Conservation (phyloP, 2,329 filamentous ascomycete genomes). For the Colletotrichum cordylinicola region DNA sequence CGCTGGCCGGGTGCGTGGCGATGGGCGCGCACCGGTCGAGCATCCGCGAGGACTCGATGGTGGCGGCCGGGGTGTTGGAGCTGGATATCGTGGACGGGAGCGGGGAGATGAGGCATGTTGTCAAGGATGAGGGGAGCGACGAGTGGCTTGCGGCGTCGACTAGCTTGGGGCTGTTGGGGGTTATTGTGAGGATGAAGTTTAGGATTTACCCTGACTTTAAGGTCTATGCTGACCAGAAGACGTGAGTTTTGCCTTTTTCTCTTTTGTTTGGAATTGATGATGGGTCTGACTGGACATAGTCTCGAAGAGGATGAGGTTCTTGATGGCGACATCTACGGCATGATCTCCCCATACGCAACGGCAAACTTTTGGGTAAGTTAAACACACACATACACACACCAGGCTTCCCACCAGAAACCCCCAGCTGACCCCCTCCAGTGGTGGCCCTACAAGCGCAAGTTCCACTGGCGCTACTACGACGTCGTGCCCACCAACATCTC, state of each 20-base stretch:
- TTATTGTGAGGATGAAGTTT: slow-evolving; percentile 54
- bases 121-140: slow-evolving; percentile 46
- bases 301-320: slow-evolving; percentile 53
- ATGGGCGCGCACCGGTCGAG: slow-evolving; percentile 58
- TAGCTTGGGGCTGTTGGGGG: slow-evolving; percentile 52
- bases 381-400: too few relatives aligned
- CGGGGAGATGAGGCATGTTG: slow-evolving; percentile 47
- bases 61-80: slow-evolving; percentile 52
- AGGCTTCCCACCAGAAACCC: too few relatives aligned
- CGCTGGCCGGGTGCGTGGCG: slow-evolving; percentile 53
- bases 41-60: slow-evolving; percentile 53
- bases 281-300: slow-evolving; percentile 27
- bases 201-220: slow-evolving; percentile 57
- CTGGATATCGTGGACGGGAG: slow-evolving; percentile 55
- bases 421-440: slow-evolving; percentile 37
- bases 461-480: slow-evolving; percentile 60
- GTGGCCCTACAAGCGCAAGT: slow-evolving; percentile 57
- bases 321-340: slow-evolving; percentile 52
- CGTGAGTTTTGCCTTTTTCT: slow-evolving; percentile 35
- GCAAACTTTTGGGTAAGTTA: slow-evolving; percentile 54
- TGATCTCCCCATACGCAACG: slow-evolving; percentile 56
- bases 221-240: slow-evolving; percentile 55
- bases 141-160: slow-evolving; percentile 59
- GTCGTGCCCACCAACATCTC: slow-evolving; percentile 43
- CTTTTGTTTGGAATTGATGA: not conserved